Percentiles rank a stretch among this genome's conserved stretches.
phyloP scores from a whole-genome alignment of 495 filamentous ascomycete species.

The Parachaetomium inaequale region DNA sequence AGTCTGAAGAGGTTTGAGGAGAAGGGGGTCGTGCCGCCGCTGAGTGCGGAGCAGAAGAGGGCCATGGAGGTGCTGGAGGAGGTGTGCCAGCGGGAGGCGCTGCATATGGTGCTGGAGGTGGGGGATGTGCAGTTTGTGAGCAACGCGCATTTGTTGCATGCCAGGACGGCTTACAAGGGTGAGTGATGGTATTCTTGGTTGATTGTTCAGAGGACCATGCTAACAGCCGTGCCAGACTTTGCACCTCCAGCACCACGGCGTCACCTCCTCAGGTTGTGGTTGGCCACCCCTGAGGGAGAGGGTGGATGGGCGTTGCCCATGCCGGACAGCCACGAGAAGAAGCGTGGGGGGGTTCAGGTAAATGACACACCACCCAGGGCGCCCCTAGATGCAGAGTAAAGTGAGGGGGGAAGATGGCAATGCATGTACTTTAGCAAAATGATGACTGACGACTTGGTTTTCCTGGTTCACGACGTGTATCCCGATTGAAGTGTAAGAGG shows the following conservation, averaged over 20 bases:
- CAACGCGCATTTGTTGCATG: conserved; percentile 67
- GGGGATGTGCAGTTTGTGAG: conserved; percentile 77
- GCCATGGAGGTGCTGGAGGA: conserved; percentile 64
- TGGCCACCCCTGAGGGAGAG: conserved; percentile 73
- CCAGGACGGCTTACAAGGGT: conserved; percentile 60
- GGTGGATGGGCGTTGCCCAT: conserved; percentile 85
- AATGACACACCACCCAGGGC: conserved; percentile 62
- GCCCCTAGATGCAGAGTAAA: conserved; percentile 67
- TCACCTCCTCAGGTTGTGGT: conserved; percentile 83
- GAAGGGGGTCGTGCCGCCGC: conserved; percentile 60
- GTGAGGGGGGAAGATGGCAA: background rate
- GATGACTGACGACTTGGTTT: background rate
- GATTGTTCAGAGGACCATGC: conserved; percentile 1
- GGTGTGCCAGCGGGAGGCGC: conserved; percentile 58
- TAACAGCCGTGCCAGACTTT: conserved; percentile 47
- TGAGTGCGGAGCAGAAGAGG: conserved; percentile 59
- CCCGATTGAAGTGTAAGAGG: background rate
- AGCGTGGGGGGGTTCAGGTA: conserved; percentile 83
- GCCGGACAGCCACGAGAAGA: conserved; percentile 74
- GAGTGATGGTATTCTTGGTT: conserved; percentile 8
- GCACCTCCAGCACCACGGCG: conserved; percentile 56
- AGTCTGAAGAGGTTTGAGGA: conserved; percentile 64
- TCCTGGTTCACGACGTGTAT: background rate
- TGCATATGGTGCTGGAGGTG: conserved; percentile 76
- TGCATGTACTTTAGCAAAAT: background rate